Percentiles rank a stretch among this genome's conserved stretches.
Conservation (phyloP, 495 filamentous ascomycete species). For the Hypoxylon intermedium region DNA sequence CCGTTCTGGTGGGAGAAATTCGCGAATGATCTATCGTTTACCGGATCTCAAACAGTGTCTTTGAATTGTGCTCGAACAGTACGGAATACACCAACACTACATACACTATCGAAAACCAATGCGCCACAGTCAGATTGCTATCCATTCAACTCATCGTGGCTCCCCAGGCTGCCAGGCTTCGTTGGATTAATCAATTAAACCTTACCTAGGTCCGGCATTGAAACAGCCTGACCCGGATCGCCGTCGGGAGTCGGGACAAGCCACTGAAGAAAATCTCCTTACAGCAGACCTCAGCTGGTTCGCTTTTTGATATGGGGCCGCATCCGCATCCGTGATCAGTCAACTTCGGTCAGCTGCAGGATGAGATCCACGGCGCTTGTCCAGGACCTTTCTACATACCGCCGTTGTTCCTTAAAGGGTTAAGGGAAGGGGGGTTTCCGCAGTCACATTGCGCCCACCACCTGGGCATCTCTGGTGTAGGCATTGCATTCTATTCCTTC, state of each 20-base stretch:
- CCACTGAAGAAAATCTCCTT: slow-evolving; percentile 30
- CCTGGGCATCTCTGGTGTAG: no score
- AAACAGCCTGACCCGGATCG: slow-evolving; percentile 18
- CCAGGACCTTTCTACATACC: not conserved
- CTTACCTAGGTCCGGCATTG: slow-evolving; percentile 16
- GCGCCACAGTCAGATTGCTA: slow-evolving; percentile 17
- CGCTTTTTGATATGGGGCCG: slow-evolving; percentile 20
- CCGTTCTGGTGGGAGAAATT: slow-evolving; percentile 2
- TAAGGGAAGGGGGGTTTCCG: no score
- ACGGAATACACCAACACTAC: not conserved
- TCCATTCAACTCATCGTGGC: slow-evolving; percentile 18
- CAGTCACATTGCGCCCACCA: not conserved
- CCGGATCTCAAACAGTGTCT: not conserved
- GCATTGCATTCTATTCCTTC: no score
- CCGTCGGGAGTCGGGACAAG: slow-evolving; percentile 27
- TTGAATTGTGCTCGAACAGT: not conserved
- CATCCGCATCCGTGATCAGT: slow-evolving; percentile 11
- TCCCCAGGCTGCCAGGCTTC: not conserved
- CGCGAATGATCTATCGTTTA: not conserved
- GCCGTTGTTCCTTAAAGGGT: not conserved
- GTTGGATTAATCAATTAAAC: slow-evolving; percentile 25
- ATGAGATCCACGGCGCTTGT: not conserved
- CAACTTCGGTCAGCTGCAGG: slow-evolving; percentile 6
- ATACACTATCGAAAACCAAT: no score
- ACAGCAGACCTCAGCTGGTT: not conserved